Evolutionary conservation across 2,329 filamentous ascomycete genomes (phyloP), one percentile per base, ranked within the genome.

Genomic region (Zymoseptoria pseudotritici): DNA sequence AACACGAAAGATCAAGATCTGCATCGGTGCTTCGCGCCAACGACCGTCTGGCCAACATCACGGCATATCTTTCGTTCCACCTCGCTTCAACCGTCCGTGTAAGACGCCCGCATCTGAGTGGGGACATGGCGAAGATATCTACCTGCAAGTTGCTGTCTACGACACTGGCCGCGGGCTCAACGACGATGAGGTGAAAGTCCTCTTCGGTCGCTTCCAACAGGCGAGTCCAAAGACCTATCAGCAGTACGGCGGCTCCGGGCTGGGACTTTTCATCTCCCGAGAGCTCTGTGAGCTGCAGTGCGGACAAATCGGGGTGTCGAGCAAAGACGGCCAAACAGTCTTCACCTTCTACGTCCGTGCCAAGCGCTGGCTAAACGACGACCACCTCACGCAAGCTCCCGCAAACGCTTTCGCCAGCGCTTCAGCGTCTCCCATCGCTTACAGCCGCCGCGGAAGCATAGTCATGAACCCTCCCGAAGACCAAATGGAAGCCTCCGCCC

Each of bases 251-350:
- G 77, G 77, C 26, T 74, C 70, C 31, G 77, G 77, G 1, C 67
- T 78, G 1, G 78, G 78, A 0, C 69, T 79, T 0, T 78, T 78
- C 66, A 79, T 79, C 55, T 76, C 74, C 3, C 75, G 77, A n/a
- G 71, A 78, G 52, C 68, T 79, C 20, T 74, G 75, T 9, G 76
- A 79, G 58, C 58, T 71, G 8, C 71, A 73, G 57, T 77, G 77
- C 50, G 78, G 78, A 4, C 75, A 78, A 31, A 79, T 79, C 29
- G 77, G 78, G 2, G 77, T 79, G 4, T 69, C 70, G 0, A 77
- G 75, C 36, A 70, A 71, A 0, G 60, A 73, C 10, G 71, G 71
- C 3, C 59, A 83, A 66, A 76, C 74, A 1, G 76, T 73, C 0
- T 79, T 79, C 62, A 75, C 74, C 1, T 79, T 79, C 65, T 79